Base-by-base conservation (phyloP, 1,139 yeast species). In the Pichia sp. region DNA sequence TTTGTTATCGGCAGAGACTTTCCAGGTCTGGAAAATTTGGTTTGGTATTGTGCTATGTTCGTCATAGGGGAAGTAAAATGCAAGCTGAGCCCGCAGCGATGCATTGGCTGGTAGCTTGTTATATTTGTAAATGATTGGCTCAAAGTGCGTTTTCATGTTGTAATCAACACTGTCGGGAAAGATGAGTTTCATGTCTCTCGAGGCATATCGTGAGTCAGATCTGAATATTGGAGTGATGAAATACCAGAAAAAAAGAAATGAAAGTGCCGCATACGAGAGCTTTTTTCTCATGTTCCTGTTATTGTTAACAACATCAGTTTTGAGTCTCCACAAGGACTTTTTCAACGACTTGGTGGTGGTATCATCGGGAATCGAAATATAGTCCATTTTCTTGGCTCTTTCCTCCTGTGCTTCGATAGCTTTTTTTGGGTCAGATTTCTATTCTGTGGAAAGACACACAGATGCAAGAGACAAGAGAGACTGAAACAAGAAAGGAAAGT, bases 21-120 rank as follows among this genome's bases (percentile, higher is more conserved):
- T 91, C 97, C 98, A 93, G 1, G 99, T 93, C 69, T 93, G 99
- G 97, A 98, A 93, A 44, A 93, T 82, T 55, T 78, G 77, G 55
- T 83, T 84, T 2, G 66, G 59, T 4, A 65, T 43, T 4, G 61
- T 58, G 49, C 72, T 69, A 19, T 68, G 56, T 2, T 81, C 74
- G 54, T 84, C 84, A 66, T 88, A 90, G 0, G 96, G 96, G 64
- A 85, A 87, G 58, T 80, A 80, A 60, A 66, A 77, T 4, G 87
- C 74, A 50, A 90, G 72, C 61, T 81, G 83, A 52, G 77, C 77
- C 52, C 87, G 73, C n/a, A 79, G 57, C 0, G 77, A 67, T 1
- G 79, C 62, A 4, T 64, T 63, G 2, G 39, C 9, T 4, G 51
- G 55, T 10, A 50, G 9, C 23, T 28, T 47, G 26, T 52, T 52